Evolutionary conservation across 1,139 yeast species (phyloP), one percentile per base, ranked within the genome.

Genomic region (Sugiyamaella neomexicana): DNA sequence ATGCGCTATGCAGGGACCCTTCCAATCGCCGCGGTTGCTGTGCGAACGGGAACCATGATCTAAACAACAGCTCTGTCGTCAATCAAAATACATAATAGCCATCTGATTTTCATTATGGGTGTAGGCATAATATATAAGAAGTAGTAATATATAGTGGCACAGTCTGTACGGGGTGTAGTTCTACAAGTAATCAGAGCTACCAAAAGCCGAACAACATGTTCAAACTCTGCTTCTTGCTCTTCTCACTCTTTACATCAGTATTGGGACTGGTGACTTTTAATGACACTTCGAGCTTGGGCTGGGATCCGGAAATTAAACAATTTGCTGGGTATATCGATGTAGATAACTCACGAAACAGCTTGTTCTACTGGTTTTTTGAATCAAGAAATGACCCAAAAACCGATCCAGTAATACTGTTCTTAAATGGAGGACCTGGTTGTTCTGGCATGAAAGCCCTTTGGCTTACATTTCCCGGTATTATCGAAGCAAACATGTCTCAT

Each of bases 291-390:
- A 53, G 56, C 23, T 58, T 70, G 8, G 68, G 68, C 8, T 59
- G 70, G 41, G 75, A 71, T 52, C 27, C 55, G 1, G 29, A 34
- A 9, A 71, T 68, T 32, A 60, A 59, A 82, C 91, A 86, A 65
- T 81, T 78, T 61, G 77, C 86, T n/a, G 89, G 89, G 29, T 84
- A 85, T 65, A 75, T 83, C 63, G 89, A 85, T 65, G 80, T 83
- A 37, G 90, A 84, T 53, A 88, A 85, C 63, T 95, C 86, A 1
- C 93, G 86, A 65, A 89, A 87, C 70, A 95, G 87, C 69, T 82
- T 86, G 67, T 63, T 86, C 66, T 88, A 87, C 70, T 88, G 86
- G 85, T 80, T 82, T 61, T 84, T 82, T 60, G 89, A 83, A 66
- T 80, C 85, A 47, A 76, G 89, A 71, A 82, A 82, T 64, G 85